Evolutionary conservation across 768 basidiomycete genomes (phyloP).

Genomic region (Kwoniella sp.): DNA sequence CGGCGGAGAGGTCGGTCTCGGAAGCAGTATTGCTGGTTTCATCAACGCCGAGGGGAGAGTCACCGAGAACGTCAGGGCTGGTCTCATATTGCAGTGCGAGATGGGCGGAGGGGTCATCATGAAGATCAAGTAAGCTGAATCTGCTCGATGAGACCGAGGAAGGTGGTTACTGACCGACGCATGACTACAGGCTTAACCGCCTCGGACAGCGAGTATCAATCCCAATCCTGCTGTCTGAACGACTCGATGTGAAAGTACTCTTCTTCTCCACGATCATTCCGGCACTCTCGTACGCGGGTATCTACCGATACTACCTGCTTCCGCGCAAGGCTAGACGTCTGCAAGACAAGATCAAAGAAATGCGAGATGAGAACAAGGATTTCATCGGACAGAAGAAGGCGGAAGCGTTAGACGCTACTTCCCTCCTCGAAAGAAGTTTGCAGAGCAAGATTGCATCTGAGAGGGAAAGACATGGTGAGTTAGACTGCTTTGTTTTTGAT

Average conservation of each 20-base stretch:
- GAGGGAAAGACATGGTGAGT: constrained; percentile 62
- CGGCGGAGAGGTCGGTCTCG: constrained; percentile 35
- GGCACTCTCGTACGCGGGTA: constrained; percentile 42
- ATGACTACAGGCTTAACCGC: constrained; percentile 47
- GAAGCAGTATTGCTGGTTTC: constrained; percentile 34
- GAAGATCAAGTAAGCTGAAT: constrained; percentile 34
- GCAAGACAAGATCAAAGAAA: constrained; percentile 59
- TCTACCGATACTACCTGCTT: constrained; percentile 49
- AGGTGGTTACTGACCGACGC: too few relatives aligned
- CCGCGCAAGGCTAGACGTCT: constrained; percentile 44
- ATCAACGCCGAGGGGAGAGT: constrained; percentile 48
- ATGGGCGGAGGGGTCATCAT: constrained; percentile 46
- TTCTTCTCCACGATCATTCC: constrained; percentile 48
- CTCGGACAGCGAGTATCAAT: constrained; percentile 50
- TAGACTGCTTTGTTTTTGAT: background rate
- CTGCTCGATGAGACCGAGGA: too few relatives aligned
- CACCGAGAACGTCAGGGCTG: constrained; percentile 43
- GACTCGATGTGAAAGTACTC: constrained; percentile 44
- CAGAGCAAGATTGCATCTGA: constrained; percentile 63
- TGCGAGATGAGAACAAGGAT: constrained; percentile 62
- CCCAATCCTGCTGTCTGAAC: constrained; percentile 47
- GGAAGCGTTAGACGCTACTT: constrained; percentile 62
- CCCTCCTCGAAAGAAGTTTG: constrained; percentile 65
- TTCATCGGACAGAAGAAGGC: constrained; percentile 62
- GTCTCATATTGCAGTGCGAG: constrained; percentile 39